Evolutionary conservation across 163 green algal species (phyloP).

Genomic region (Scenedesmus sp.): DNA sequence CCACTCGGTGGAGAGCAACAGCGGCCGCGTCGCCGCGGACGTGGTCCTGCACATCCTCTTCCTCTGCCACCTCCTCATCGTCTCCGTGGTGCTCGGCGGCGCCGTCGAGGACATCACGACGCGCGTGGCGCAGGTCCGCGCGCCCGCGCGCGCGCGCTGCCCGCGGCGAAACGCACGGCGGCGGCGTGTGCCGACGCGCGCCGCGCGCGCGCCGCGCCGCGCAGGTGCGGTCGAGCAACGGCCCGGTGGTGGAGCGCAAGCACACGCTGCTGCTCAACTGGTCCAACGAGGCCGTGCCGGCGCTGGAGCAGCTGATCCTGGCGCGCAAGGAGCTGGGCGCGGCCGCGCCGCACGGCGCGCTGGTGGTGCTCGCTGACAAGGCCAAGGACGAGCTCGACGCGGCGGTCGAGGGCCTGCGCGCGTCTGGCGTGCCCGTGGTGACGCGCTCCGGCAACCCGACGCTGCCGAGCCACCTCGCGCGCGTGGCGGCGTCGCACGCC

Average conservation of each 20-base stretch:
- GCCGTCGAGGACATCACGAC: slow-evolving; percentile 44
- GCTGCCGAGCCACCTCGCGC: slow-evolving; percentile 7
- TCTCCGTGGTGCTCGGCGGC: slow-evolving; percentile 44
- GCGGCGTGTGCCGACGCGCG: too few species aligned
- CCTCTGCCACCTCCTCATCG: slow-evolving; percentile 27
- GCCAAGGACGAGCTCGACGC: background rate
- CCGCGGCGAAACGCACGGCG: too few species aligned
- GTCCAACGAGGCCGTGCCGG: slow-evolving; percentile 28
- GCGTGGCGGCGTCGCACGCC: slow-evolving; percentile 19
- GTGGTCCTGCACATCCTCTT: slow-evolving; percentile 39
- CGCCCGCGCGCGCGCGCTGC: background rate
- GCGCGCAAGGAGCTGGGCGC: background rate
- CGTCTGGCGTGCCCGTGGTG: background rate
- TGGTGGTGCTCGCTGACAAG: slow-evolving; percentile 48
- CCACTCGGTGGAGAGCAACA: too few species aligned
- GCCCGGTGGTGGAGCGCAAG: slow-evolving; percentile 23
- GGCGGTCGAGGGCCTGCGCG: slow-evolving; percentile 26
- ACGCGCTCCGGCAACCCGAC: slow-evolving; percentile 29
- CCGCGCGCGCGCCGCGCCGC: too few species aligned
- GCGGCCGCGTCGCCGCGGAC: slow-evolving; percentile 1
- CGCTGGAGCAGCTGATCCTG: slow-evolving; percentile 33
- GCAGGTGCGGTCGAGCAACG: slow-evolving; percentile 40
- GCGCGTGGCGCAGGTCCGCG: slow-evolving; percentile 1
- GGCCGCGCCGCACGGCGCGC: background rate
- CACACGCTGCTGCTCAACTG: slow-evolving; percentile 44